Base-by-base conservation (phyloP, 306 rosid genomes). In the Quercus bicolor region DNA sequence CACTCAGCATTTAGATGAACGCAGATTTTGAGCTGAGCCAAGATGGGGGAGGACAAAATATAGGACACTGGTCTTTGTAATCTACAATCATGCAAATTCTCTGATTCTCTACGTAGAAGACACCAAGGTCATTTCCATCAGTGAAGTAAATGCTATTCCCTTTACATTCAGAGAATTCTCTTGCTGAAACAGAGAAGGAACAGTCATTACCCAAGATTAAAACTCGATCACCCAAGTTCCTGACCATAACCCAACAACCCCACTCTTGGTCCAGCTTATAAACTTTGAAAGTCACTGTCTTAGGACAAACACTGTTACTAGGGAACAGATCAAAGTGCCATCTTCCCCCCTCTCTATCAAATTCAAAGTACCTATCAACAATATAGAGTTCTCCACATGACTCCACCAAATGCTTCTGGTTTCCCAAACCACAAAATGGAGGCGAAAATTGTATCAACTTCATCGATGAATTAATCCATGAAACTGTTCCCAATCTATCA, bases 201-300 rank as follows among this genome's bases (percentile, higher is more conserved):
- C 83, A 68, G 4, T 88, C 91, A 12, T 19, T 26, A 45, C 69
- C 66, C 89, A 88, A 71, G 16, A 88, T 31, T 24, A 88, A 48
- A 2, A 81, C 76, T 40, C 11, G 59, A 55, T 70, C 80, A 8
- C 75, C 84, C 83, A 88, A 79, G 56, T 74, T 56, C 14, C 70
- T 81, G 40, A 85, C 74, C 56, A 85, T 81, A 26, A 60, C 86
- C 88, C 87, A 85, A 71, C 68, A 72, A 0, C 87, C 82, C 85
- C 80, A 62, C 45, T 88, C 87, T 45, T 81, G 77, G 72, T 77
- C 89, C 43, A 85, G 79, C 80, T 83, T 85, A 70, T 77, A 77
- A 28, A 80, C 89, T 74, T 82, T 86, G 79, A 94, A 90, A 60
- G 60, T 78, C 2, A 76, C 88, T 2, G 86, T 85, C 16, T 14